Percentiles rank a stretch among this genome's conserved stretches.
These are phyloP conservation scores for Pythium brachiatum DNA, from an alignment of 352 stramenopile genomes.

Conservation along the genomic window DNA sequence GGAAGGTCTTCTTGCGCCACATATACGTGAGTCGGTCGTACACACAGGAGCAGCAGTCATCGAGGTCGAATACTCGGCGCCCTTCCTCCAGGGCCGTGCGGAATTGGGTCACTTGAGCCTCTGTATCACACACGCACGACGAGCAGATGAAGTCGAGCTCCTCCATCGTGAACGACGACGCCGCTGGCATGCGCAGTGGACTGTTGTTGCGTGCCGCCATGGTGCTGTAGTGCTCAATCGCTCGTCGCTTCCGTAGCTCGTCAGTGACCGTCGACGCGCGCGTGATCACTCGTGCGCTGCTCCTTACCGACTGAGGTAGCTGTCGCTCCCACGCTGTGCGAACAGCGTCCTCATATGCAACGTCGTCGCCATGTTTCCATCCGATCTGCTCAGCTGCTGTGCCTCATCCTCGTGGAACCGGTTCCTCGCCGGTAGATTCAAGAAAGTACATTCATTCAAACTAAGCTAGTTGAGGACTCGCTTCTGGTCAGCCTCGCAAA, in stretches of 20 bases:
- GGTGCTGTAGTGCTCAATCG: not conserved
- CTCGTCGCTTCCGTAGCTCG: not conserved
- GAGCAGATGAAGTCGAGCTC: slow-evolving; percentile 64
- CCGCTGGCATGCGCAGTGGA: slow-evolving; percentile 20
- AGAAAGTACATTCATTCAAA: not conserved
- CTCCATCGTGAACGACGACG: slow-evolving; percentile 45
- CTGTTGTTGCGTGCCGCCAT: slow-evolving; percentile 23
- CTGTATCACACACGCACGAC: slow-evolving; percentile 51
- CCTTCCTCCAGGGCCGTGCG: slow-evolving; percentile 29
- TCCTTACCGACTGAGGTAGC: slow-evolving; percentile 21
- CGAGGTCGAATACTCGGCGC: slow-evolving; percentile 26
- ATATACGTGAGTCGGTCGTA: slow-evolving; percentile 73
- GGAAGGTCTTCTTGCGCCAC: slow-evolving; percentile 77
- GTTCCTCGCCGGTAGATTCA: slow-evolving; percentile 2
- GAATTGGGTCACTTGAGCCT: slow-evolving; percentile 35
- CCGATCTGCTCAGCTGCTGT: not conserved
- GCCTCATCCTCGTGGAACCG: slow-evolving; percentile 2
- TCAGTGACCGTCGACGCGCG: not conserved
- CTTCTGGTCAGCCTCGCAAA: not conserved
- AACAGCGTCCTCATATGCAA: not conserved
- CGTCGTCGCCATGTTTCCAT: not conserved
- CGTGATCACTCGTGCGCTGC: slow-evolving; percentile 5
- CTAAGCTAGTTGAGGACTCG: no score
- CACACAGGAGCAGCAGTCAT: slow-evolving; percentile 62
- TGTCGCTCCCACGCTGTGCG: not conserved